Evolutionary conservation across 2,329 filamentous ascomycete species (phyloP).

Genomic region (Aphanocladium album): DNA sequence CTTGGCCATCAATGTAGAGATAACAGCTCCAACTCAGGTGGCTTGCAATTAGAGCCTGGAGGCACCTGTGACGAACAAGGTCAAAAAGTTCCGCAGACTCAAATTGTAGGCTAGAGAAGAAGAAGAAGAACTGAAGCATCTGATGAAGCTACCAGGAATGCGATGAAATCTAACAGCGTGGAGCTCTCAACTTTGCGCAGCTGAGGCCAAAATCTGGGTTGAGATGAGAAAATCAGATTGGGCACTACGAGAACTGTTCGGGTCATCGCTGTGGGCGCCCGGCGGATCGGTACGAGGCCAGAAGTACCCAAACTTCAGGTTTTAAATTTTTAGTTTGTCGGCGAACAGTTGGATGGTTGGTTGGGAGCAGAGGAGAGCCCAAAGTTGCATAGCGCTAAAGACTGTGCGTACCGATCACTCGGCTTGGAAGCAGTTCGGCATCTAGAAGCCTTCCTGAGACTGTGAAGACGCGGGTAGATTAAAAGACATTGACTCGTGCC

Average conservation of each 20-base stretch:
- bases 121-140: neutral
- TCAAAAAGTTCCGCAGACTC: neutral
- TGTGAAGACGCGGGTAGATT: neutral
- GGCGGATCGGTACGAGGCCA: slow-evolving; percentile 1
- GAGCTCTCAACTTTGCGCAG: neutral
- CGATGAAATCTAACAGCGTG: neutral
- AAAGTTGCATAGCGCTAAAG: neutral
- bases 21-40: neutral
- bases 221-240: neutral
- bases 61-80: neutral
- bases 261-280: slow-evolving; percentile 2
- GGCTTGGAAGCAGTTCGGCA: neutral
- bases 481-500: neutral
- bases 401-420: neutral
- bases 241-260: neutral
- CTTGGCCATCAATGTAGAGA: neutral
- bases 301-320: neutral
- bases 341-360: neutral
- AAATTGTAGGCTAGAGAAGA: neutral
- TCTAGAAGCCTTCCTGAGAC: neutral
- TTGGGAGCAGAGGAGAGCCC: neutral
- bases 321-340: neutral
- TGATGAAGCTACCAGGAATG: neutral
- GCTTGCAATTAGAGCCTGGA: neutral
- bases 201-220: neutral